Percentiles rank a stretch among this genome's conserved stretches.
Conservation (phyloP, 1,284 basidiomycete genomes). For the Fomitiporia mediterranea region DNA sequence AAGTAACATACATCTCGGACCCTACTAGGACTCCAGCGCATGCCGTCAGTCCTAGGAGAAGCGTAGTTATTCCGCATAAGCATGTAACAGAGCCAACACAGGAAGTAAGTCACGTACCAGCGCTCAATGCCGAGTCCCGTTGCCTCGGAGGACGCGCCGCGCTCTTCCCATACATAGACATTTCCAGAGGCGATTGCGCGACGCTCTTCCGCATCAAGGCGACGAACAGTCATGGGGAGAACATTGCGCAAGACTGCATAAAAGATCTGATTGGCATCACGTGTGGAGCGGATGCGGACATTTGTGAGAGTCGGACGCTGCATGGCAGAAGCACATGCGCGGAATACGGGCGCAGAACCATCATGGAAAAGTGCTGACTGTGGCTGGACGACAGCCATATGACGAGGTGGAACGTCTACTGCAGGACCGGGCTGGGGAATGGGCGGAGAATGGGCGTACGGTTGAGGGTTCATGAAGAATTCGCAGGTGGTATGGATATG, state of each 20-base stretch:
- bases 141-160: constrained; percentile 69
- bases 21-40: constrained; percentile 77
- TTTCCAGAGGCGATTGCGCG: constrained; percentile 62
- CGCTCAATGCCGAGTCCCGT: constrained; percentile 78
- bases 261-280: constrained; percentile 75
- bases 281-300: constrained; percentile 68
- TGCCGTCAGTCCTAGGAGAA: constrained; percentile 64
- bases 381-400: neutral
- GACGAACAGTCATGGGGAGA: constrained; percentile 70
- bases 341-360: constrained; percentile 21
- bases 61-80: constrained; percentile 11
- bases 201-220: constrained; percentile 70
- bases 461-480: constrained; percentile 1
- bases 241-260: constrained; percentile 62
- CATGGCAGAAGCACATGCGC: constrained; percentile 34
- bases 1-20: constrained; percentile 62
- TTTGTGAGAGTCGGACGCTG: constrained; percentile 70
- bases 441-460: neutral
- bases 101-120: constrained; percentile 44
- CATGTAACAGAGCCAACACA: constrained; percentile 5
- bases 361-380: constrained; percentile 10
- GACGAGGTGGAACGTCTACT: neutral
- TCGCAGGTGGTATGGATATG: too few relatives aligned
- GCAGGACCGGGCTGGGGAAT: neutral
- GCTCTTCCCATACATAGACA: constrained; percentile 83